Evolutionary conservation across 176 grass and related monocot species (phyloP).

Genomic region (Juncus effusus): DNA sequence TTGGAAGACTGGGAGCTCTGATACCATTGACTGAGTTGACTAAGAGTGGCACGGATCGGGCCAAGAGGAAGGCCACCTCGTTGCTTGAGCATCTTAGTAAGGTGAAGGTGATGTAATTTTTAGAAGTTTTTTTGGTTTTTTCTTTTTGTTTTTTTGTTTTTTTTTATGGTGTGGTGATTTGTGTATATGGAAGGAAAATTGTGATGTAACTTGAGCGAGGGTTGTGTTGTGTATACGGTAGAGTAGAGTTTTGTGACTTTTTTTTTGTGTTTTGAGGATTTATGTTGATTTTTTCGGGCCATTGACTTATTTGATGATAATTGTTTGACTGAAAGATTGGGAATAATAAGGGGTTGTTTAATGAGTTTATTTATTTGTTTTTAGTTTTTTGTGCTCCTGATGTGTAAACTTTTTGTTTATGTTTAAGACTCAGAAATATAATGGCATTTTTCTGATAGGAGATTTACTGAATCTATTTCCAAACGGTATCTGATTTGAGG

Average conservation of each 20-base stretch:
- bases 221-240: slow-evolving; percentile 44
- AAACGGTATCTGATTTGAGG: too few species aligned
- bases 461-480: neutral
- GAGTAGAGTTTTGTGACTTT: slow-evolving; percentile 41
- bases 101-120: slow-evolving; percentile 62
- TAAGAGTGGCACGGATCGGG: slow-evolving; percentile 80
- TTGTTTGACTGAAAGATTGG: slow-evolving; percentile 18
- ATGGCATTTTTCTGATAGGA: neutral
- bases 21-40: slow-evolving; percentile 84
- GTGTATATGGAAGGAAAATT: slow-evolving; percentile 34
- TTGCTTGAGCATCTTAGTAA: slow-evolving; percentile 88
- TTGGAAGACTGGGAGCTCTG: slow-evolving; percentile 77
- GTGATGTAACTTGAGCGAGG: slow-evolving; percentile 31
- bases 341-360: slow-evolving; percentile 11
- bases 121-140: slow-evolving; percentile 22
- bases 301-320: slow-evolving; percentile 8
- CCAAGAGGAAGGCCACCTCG: slow-evolving; percentile 92
- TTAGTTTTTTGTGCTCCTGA: neutral
- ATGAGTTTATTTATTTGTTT: slow-evolving; percentile 15
- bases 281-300: slow-evolving; percentile 4
- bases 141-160: slow-evolving; percentile 40
- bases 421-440: neutral
- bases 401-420: neutral
- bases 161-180: slow-evolving; percentile 25
- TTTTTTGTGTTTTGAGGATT: neutral